Percentiles rank a stretch among this genome's conserved stretches.
These are phyloP conservation scores for Vitis hybrid DNA, from an alignment of 177 flowering plant genomes.

Conservation along the genomic window DNA sequence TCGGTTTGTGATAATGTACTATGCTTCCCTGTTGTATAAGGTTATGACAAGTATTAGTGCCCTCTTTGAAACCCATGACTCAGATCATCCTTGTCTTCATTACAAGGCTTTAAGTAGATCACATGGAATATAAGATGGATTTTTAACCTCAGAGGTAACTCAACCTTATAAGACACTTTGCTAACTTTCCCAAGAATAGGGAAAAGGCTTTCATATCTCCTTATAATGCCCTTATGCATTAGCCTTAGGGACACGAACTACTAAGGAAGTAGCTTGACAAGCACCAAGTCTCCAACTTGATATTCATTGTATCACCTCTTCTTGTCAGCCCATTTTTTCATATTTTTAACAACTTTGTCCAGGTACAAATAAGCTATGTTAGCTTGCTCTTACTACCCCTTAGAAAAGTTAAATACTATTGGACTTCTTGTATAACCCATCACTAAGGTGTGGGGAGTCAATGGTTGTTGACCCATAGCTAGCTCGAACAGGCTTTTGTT, in stretches of 20 bases:
- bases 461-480: too few species aligned
- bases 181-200: neutral
- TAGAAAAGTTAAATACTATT: neutral
- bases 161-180: constrained; percentile 6
- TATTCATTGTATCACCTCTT: neutral
- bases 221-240: neutral
- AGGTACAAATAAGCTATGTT: neutral
- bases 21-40: too few species aligned
- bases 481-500: too few species aligned
- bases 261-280: constrained; percentile 1
- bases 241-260: neutral
- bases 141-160: too few species aligned
- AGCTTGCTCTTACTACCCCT: neutral
- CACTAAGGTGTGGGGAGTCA: too few species aligned
- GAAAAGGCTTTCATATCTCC: constrained; percentile 1
- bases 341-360: constrained; percentile 1
- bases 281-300: constrained; percentile 6
- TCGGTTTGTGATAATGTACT: too few species aligned
- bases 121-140: too few species aligned
- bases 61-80: too few species aligned
- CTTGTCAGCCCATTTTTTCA: constrained; percentile 11
- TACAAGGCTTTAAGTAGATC: too few species aligned
- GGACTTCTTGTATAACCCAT: constrained; percentile 1
- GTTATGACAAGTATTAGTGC: too few species aligned
- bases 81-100: too few species aligned